Percentiles rank a stretch among this genome's conserved stretches.
Evolutionary conservation across 805 yeast species (phyloP).

Genomic region (Candida chilensis): DNA sequence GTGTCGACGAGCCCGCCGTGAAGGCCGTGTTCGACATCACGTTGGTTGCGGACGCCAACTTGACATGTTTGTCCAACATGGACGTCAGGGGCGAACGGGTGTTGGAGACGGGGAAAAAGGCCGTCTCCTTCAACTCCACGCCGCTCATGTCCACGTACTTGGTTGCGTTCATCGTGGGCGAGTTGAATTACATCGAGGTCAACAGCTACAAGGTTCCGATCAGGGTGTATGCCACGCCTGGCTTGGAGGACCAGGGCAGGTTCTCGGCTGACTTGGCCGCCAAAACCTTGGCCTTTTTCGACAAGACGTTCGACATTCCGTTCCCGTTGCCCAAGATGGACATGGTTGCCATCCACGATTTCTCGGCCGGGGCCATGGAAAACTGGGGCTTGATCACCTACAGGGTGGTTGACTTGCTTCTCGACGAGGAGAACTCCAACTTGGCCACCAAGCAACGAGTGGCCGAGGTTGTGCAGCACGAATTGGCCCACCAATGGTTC

Average conservation of each 20-base stretch:
- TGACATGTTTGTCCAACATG: constrained; percentile 65
- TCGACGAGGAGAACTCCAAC: constrained; percentile 64
- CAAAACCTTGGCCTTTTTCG: constrained; percentile 66
- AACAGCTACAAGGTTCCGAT: constrained; percentile 64
- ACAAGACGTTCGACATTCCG: constrained; percentile 61
- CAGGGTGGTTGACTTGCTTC: constrained; percentile 65
- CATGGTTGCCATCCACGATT: constrained; percentile 76
- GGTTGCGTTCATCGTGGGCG: constrained; percentile 79
- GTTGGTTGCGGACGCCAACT: constrained; percentile 43
- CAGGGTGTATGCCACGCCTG: constrained; percentile 75
- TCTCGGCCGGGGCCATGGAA: constrained; percentile 87
- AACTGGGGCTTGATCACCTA: constrained; percentile 77
- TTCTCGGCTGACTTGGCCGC: constrained; percentile 72
- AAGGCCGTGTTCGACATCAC: constrained; percentile 66
- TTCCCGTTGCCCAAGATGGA: constrained; percentile 79
- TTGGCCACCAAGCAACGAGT: constrained; percentile 61
- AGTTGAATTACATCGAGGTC: constrained; percentile 64
- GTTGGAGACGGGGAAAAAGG: constrained; percentile 35
- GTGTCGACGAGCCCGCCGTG: constrained; percentile 76
- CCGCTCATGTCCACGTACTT: constrained; percentile 81
- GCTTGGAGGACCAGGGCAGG: constrained; percentile 60
- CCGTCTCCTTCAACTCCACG: constrained; percentile 60
- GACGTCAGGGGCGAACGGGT: constrained; percentile 41
- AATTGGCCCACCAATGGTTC: constrained; percentile 89
- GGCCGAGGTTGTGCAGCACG: constrained; percentile 82